phyloP scores from a whole-genome alignment of 352 stramenopile species.

The Achlya hypogyna region DNA sequence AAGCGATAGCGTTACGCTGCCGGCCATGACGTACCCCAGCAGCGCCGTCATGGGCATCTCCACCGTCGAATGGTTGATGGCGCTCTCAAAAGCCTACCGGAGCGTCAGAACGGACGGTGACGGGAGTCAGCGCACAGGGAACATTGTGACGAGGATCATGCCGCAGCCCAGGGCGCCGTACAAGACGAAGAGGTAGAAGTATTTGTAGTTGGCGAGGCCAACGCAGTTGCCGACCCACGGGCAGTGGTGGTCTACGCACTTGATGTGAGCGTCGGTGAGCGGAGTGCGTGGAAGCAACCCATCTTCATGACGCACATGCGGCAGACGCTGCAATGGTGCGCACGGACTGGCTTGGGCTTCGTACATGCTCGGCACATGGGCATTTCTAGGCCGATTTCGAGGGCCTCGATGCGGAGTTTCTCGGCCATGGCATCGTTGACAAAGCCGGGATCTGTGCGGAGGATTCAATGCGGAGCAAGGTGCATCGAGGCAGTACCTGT shows the following conservation, averaged over 20 bases:
- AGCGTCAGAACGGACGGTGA: neutral
- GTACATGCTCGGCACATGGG: conserved; percentile 52
- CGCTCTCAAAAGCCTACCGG: neutral
- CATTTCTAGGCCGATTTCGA: conserved; percentile 55
- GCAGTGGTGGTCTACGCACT: conserved; percentile 94
- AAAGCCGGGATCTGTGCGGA: conserved; percentile 56
- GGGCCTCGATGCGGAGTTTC: conserved; percentile 37
- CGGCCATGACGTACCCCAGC: conserved; percentile 62
- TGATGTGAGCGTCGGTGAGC: neutral
- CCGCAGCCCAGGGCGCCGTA: conserved; percentile 58
- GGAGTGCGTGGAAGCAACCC: conserved; percentile 29
- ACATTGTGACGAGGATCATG: conserved; percentile 49
- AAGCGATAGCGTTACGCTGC: conserved; percentile 57
- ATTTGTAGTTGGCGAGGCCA: conserved; percentile 79
- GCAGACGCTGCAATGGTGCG: conserved; percentile 82
- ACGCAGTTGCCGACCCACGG: conserved; percentile 91
- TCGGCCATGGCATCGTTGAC: conserved; percentile 56
- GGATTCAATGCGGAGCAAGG: neutral
- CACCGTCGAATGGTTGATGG: conserved; percentile 20
- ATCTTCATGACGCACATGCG: conserved; percentile 80
- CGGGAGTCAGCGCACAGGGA: conserved; percentile 37
- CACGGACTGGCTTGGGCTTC: conserved; percentile 62
- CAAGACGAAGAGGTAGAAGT: conserved; percentile 77
- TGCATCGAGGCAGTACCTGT: conserved; percentile 40
- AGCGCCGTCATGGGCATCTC: conserved; percentile 40